Conservation (phyloP, 306 rosid species). For the Gillenia trifoliata region DNA sequence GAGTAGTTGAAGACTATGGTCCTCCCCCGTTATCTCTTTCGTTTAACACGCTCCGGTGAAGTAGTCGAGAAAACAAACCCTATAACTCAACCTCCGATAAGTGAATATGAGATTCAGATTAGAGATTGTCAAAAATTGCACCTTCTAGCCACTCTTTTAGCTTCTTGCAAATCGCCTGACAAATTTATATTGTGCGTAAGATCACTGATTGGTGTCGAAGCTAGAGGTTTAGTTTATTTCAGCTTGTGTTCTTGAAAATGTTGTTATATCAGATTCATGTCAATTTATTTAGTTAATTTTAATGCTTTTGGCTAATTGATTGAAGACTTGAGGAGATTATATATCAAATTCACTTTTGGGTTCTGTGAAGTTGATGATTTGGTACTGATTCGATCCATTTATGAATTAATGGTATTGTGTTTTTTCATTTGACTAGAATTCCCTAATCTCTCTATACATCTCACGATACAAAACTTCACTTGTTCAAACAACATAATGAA, state of each 20-base stretch:
- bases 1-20: neutral
- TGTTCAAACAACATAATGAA: neutral
- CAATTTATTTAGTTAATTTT: too few species aligned
- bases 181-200: neutral
- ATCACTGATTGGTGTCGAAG: neutral
- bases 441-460: too few species aligned
- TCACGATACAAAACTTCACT: too few species aligned
- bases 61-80: neutral
- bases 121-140: neutral
- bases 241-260: neutral
- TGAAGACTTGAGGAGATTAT: neutral
- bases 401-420: too few species aligned
- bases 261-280: neutral
- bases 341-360: neutral
- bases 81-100: neutral
- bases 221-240: neutral
- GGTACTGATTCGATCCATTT: neutral
- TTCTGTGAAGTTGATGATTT: neutral
- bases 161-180: neutral
- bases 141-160: neutral
- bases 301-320: neutral
- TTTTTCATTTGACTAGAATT: too few species aligned
- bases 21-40: neutral
- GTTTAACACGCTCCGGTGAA: neutral
- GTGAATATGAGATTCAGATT: conserved; percentile 2